Evolutionary conservation across 2,329 filamentous ascomycete genomes (phyloP).

Genomic region (Penicillium sp.): DNA sequence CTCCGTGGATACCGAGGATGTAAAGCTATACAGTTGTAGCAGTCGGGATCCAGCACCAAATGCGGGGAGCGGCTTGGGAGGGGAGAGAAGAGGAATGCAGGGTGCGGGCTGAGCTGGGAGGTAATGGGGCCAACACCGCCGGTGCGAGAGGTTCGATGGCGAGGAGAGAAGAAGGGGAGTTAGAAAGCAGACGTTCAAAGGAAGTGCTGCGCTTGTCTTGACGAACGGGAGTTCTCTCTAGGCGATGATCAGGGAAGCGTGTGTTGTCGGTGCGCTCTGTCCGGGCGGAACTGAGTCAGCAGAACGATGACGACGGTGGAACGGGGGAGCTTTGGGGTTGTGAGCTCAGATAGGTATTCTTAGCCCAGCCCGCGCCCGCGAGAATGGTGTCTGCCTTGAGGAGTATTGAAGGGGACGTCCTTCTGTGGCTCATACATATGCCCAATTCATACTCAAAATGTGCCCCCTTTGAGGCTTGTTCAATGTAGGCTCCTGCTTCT

Average conservation of each 20-base stretch:
- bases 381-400: slow-evolving; percentile 14
- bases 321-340: slow-evolving; percentile 2
- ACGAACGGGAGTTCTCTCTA: not conserved
- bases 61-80: slow-evolving; percentile 25
- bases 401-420: too few relatives aligned
- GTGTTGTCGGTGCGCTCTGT: slow-evolving; percentile 10
- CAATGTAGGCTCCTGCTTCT: slow-evolving; percentile 9
- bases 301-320: slow-evolving; percentile 22
- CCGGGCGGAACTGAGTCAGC: slow-evolving; percentile 23
- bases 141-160: not conserved
- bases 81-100: not conserved
- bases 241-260: slow-evolving; percentile 9
- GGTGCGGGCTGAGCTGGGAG: slow-evolving; percentile 5
- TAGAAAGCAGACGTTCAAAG: not conserved
- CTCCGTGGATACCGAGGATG: not conserved
- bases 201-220: not conserved
- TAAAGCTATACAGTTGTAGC: slow-evolving; percentile 3
- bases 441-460: not conserved
- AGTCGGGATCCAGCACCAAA: slow-evolving; percentile 14
- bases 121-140: not conserved
- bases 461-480: not conserved
- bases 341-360: slow-evolving; percentile 11
- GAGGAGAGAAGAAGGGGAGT: not conserved
- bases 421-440: not conserved
- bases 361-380: slow-evolving; percentile 2